Evolutionary conservation across 306 rosid genomes (phyloP), one percentile per base, ranked within the genome.

Genomic region (Ceratonia siliqua): DNA sequence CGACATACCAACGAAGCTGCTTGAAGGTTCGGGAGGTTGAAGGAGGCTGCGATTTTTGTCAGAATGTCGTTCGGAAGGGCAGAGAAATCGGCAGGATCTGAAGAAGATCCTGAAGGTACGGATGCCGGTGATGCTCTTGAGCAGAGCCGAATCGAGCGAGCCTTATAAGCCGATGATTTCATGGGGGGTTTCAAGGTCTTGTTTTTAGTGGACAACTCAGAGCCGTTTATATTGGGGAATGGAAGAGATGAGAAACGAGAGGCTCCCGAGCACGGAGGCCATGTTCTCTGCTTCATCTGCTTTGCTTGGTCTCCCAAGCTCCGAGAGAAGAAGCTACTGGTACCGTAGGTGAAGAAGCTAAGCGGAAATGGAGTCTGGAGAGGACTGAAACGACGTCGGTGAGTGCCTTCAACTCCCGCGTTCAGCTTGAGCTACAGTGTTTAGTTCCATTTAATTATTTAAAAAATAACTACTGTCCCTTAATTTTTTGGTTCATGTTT

Each of bases 1-100:
- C 83, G 85, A 76, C 97, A 94, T 12, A 87, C 98, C 30, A 84
- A 64, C 2, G 97, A 89, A 62, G 92, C 92, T 13, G 88, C 81
- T 38, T 71, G 81, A 15, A 91, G 88, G 80, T 80, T 85, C 0
- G 87, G 91, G 13, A 75, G 83, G 77, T 83, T 85, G 72, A 90
- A 90, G 17, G 88, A 82, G 8, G 86, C 87, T 0, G 82, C 88
- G 56, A 90, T 85, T 75, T 69, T 91, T 5, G 58, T 10, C 2
- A 94, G 58, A n/a, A 94, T 71, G 42, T 94, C 98, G 74, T 80
- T 80, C 0, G 97, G 96, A 3, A 94, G 90, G 8, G 85, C 58
- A 0, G 98, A 88, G 86, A 87, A 94, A 78, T 88, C 84, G 2
- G 12, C 70, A 33, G 5, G 49, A 18, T 58, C 71, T 3, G 38